Percentiles rank a stretch among this genome's conserved stretches.
phyloP scores from a whole-genome alignment of 805 yeast species.

The Pichia gijzeniarum region DNA sequence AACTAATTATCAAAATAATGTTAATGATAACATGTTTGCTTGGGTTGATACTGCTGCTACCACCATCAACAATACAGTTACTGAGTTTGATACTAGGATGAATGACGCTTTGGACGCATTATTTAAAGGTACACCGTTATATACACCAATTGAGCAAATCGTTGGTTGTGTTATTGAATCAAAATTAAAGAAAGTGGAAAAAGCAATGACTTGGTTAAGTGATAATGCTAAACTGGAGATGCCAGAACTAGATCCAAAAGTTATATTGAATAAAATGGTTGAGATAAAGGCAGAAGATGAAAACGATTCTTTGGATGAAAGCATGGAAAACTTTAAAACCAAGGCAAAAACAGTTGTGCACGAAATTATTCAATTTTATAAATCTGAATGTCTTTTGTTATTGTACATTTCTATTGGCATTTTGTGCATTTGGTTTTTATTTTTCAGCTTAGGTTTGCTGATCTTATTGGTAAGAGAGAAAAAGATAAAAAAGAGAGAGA shows the following conservation, averaged over 20 bases:
- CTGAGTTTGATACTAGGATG: conserved; percentile 50
- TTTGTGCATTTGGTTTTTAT: conserved; percentile 43
- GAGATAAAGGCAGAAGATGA: conserved; percentile 8
- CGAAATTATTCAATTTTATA: conserved; percentile 29
- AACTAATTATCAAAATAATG: conserved; percentile 36
- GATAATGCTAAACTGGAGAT: conserved; percentile 51
- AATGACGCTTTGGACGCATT: conserved; percentile 50
- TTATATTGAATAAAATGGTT: conserved; percentile 10
- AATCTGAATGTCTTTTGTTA: conserved; percentile 37
- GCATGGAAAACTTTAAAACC: conserved; percentile 17
- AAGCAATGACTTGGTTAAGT: conserved; percentile 76
- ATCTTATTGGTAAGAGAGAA: conserved; percentile 14
- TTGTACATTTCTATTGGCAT: conserved; percentile 40
- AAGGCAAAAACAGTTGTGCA: conserved; percentile 23
- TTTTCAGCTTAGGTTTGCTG: conserved; percentile 25
- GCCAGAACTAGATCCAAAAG: conserved; percentile 38
- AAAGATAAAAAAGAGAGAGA: neutral
- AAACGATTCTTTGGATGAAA: conserved; percentile 5
- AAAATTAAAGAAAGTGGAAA: conserved; percentile 57
- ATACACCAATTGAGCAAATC: conserved; percentile 54
- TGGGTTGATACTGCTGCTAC: conserved; percentile 54
- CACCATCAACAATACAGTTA: conserved; percentile 54
- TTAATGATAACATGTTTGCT: conserved; percentile 64
- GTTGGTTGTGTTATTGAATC: conserved; percentile 76
- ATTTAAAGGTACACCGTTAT: conserved; percentile 65